Evolutionary conservation across 2,329 filamentous ascomycete genomes (phyloP).

Genomic region (Pestalotiopsis fici): DNA sequence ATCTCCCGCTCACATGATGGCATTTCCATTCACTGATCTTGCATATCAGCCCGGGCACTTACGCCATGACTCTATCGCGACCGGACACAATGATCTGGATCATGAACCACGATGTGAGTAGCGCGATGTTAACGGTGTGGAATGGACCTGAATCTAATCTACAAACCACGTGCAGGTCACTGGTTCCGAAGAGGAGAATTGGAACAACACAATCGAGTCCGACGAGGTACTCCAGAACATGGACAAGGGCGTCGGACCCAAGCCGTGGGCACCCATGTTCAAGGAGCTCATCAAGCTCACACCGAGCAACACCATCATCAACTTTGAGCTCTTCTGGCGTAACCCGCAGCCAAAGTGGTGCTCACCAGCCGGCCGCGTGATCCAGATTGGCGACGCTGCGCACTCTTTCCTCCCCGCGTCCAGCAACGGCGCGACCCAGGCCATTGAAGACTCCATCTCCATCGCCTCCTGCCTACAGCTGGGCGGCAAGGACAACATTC

Average conservation of each 20-base stretch:
- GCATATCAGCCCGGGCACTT: constrained; percentile 39
- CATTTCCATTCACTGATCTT: constrained; percentile 27
- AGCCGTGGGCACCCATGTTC: constrained; percentile 32
- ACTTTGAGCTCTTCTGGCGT: constrained; percentile 43
- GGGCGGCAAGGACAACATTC: constrained; percentile 29
- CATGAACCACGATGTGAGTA: constrained; percentile 36
- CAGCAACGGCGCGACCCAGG: constrained; percentile 41
- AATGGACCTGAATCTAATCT: background rate
- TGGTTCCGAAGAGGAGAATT: constrained; percentile 36
- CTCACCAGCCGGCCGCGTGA: constrained; percentile 32
- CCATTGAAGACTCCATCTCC: constrained; percentile 41
- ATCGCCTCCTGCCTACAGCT: constrained; percentile 37
- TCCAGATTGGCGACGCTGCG: constrained; percentile 40
- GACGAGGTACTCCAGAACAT: constrained; percentile 37
- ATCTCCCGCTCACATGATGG: constrained; percentile 27
- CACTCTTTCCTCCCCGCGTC: constrained; percentile 42
- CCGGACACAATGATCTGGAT: constrained; percentile 37
- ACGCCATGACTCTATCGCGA: constrained; percentile 33
- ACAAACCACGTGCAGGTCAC: constrained; percentile 17
- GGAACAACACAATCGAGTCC: constrained; percentile 34
- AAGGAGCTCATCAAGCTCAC: constrained; percentile 35
- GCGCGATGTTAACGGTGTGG: background rate
- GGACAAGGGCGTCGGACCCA: constrained; percentile 30
- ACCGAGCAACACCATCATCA: constrained; percentile 32
- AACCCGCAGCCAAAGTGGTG: constrained; percentile 38